Evolutionary conservation across 2,329 filamentous ascomycete species (phyloP).

Genomic region (Zopfia rhizophila): DNA sequence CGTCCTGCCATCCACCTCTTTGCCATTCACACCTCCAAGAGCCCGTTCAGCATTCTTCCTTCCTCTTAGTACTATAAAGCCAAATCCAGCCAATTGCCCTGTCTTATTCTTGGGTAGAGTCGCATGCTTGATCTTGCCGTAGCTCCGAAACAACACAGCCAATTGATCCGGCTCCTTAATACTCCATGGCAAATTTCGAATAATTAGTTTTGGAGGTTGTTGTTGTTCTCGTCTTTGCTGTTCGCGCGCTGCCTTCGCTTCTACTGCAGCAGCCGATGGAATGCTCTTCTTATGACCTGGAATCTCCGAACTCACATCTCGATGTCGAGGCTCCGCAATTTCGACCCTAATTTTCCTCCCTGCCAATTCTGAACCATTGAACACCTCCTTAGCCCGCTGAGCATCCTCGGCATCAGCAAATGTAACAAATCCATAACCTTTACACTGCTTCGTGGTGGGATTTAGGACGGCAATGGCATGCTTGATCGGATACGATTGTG

Average conservation of each 20-base stretch:
- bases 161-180: conserved; percentile 88
- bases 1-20: conserved; percentile 84
- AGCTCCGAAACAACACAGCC: conserved; percentile 81
- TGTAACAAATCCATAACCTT: conserved; percentile 96
- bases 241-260: conserved; percentile 73
- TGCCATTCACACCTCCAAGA: conserved; percentile 86
- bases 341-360: conserved; percentile 88
- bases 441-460: conserved; percentile 83
- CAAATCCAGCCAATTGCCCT: conserved; percentile 81
- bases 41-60: conserved; percentile 92
- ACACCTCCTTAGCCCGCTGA: conserved; percentile 78
- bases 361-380: conserved; percentile 80
- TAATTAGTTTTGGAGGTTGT: conserved; percentile 83
- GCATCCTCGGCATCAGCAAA: conserved; percentile 95
- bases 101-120: conserved; percentile 82
- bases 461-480: conserved; percentile 94
- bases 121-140: conserved; percentile 89
- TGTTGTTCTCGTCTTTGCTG: conserved; percentile 71
- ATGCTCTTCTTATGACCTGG: conserved; percentile 48
- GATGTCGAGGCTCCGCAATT: conserved; percentile 84
- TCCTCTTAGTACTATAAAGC: conserved; percentile 88
- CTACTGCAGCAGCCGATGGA: conserved; percentile 55
- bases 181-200: conserved; percentile 95
- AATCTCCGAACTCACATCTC: conserved; percentile 59
- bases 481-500: conserved; percentile 92